Evolutionary conservation across 768 basidiomycete species (phyloP), one percentile per base, ranked within the genome.

Genomic region (Phanerochaete sordida): DNA sequence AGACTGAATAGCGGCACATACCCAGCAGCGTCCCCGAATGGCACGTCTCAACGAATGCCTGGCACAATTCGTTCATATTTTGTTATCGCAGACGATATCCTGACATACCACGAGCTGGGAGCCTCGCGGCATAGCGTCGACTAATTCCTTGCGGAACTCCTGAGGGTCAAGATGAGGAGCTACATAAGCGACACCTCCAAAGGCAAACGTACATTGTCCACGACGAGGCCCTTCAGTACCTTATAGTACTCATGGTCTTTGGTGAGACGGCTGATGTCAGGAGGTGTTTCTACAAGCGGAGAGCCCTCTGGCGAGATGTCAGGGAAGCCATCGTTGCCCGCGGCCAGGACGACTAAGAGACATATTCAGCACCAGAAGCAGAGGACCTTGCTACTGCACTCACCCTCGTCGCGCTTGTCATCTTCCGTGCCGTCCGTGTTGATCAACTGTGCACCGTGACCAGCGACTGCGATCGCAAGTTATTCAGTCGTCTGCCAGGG

Each of bases 331-430:
- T 16, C 39, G 39, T 43, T 43, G 4, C 11, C 39, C 8, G 39
- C 39, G 4, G 39, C 39, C 7, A 43, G 8, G 19, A 43, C 4
- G 8, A 9, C 39, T 35, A 13, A 6, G 13, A 13, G 33, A 35
- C 33, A 13, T 43, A 4, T 11, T 9, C 39, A 43, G 19, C 39
- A 11, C 13, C 13, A 35, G 33, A 35, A 13, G 39, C 4, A 43
- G 39, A 11, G 39, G 11, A 11, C 4, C 11, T 19, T 11, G 19
- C 4, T 4, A 19, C 8, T 44, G 28, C 2, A 23, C 12, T 21
- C 28, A 57, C 56, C 56, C 47, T 57, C 56, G 45, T 57, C 56
- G 5, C 23, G 27, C n/a, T 30, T 23, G 45, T 57, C 56, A 3
- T 16, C n/a, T 31, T 57, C 56, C 11, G 19, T 46, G 45, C 43